phyloP scores from a whole-genome alignment of 2,329 filamentous ascomycete genomes.

The Lasiodiplodia theobromae region DNA sequence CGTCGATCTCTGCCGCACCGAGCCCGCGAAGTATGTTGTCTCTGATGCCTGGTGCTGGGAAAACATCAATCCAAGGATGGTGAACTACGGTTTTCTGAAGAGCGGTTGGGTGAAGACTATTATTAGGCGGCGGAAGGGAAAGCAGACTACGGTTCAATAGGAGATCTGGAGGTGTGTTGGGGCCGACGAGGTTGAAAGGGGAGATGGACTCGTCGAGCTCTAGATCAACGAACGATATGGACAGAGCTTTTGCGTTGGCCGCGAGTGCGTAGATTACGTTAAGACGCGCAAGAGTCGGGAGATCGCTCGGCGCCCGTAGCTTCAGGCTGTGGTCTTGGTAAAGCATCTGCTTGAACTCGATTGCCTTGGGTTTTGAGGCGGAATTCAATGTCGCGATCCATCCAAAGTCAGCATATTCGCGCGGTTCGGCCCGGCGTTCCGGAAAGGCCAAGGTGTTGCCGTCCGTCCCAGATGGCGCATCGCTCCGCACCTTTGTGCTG shows the following conservation, averaged over 20 bases:
- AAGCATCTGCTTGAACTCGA: no score
- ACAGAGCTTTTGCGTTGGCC: background rate
- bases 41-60: conserved; percentile 48
- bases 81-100: conserved; percentile 49
- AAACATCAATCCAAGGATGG: conserved; percentile 51
- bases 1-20: conserved; percentile 37
- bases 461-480: no score
- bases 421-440: no score
- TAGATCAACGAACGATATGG: background rate
- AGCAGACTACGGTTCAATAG: background rate
- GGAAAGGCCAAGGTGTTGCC: no score
- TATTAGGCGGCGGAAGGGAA: background rate
- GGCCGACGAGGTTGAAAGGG: background rate
- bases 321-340: no score
- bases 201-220: background rate
- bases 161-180: background rate
- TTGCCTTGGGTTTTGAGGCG: no score
- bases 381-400: no score
- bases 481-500: no score
- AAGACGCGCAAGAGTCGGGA: no score
- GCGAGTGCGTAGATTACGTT: background rate
- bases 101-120: conserved; percentile 46
- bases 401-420: no score
- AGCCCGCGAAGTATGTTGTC: conserved; percentile 51
- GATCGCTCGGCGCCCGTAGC: no score